phyloP scores from a whole-genome alignment of 2,329 filamentous ascomycete species.

The Esteya vermicola region DNA sequence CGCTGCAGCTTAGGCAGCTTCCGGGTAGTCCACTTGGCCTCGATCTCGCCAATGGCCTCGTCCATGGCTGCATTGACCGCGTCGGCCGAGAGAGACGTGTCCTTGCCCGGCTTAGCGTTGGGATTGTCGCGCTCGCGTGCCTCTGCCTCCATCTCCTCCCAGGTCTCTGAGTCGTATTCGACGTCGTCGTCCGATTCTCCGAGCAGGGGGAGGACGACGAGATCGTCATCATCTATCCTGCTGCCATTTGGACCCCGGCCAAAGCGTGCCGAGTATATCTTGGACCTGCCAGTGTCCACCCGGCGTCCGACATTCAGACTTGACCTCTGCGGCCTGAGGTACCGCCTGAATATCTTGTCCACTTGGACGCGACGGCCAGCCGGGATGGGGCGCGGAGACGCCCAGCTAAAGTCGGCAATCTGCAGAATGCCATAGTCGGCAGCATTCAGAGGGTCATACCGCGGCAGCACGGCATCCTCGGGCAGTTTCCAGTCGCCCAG shows the following conservation, averaged over 20 bases:
- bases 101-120: constrained; percentile 12
- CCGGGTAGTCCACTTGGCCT: constrained; percentile 39
- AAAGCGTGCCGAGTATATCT: no score
- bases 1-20: constrained; percentile 40
- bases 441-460: constrained; percentile 1
- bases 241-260: no score
- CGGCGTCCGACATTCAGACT: constrained; percentile 6
- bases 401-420: constrained; percentile 6
- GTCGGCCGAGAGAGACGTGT: constrained; percentile 22
- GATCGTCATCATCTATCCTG: constrained; percentile 8
- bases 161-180: constrained; percentile 20
- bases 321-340: constrained; percentile 16
- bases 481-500: constrained; percentile 19
- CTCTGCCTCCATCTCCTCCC: constrained; percentile 46
- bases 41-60: constrained; percentile 37
- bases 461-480: constrained; percentile 4
- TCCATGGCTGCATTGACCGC: constrained; percentile 39
- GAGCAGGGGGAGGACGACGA: constrained; percentile 19
- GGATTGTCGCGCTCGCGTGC: constrained; percentile 19
- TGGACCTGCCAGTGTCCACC: not conserved
- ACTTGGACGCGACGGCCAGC: constrained; percentile 30
- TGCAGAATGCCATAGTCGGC: not conserved
- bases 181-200: constrained; percentile 33
- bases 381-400: constrained; percentile 15
- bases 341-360: constrained; percentile 23